phyloP scores from a whole-genome alignment of 78 protist genomes.

The Pigoraptor vietnamica region DNA sequence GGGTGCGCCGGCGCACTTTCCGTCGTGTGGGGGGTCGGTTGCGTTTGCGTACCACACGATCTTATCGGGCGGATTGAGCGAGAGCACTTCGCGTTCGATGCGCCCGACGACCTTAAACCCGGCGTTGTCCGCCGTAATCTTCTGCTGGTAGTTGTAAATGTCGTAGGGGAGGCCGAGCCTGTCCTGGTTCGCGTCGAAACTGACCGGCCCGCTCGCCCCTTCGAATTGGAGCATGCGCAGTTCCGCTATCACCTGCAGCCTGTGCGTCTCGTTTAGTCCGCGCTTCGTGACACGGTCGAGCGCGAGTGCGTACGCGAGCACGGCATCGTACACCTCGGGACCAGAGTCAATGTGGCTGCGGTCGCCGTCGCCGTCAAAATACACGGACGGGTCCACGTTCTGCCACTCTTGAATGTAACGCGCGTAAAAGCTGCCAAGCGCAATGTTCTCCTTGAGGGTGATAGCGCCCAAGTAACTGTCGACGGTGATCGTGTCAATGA shows the following conservation, averaged over 20 bases:
- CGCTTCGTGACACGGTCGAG: not conserved
- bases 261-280: not conserved
- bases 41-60: not conserved
- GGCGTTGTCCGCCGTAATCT: not conserved
- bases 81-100: not conserved
- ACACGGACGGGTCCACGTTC: not conserved
- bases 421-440: not conserved
- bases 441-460: not conserved
- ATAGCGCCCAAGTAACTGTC: not conserved
- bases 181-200: not conserved
- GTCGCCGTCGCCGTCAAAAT: not conserved
- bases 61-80: not conserved
- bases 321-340: not conserved
- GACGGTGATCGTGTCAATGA: not conserved
- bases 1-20: not conserved
- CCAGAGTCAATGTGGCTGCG: not conserved
- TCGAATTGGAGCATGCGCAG: not conserved
- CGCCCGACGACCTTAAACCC: not conserved
- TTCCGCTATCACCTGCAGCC: not conserved
- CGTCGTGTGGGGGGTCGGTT: not conserved
- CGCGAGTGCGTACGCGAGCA: not conserved
- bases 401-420: not conserved
- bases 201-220: not conserved
- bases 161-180: not conserved
- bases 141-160: not conserved